A percentile compares a stretch with the other conserved stretches of the same genome.
phyloP scores from a whole-genome alignment of 345 rosid genomes.

The Tarenaya hassleriana region DNA sequence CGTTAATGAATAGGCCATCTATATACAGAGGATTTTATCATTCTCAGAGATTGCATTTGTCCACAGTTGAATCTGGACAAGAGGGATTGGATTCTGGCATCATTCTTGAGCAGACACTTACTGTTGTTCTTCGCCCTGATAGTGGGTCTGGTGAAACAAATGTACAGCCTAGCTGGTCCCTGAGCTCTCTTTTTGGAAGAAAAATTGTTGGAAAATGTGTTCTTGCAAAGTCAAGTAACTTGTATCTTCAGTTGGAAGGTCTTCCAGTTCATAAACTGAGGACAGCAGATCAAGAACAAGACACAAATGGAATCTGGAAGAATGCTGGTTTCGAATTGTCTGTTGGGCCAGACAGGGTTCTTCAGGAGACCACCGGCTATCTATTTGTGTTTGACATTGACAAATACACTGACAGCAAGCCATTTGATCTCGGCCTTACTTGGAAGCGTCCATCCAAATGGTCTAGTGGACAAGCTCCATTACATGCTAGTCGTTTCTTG shows the following conservation, averaged over 20 bases:
- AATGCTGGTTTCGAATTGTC: constrained; percentile 49
- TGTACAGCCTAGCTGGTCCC: constrained; percentile 77
- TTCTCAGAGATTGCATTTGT: constrained; percentile 76
- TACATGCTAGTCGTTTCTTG: constrained; percentile 70
- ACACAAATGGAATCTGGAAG: constrained; percentile 22
- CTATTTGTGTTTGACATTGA: constrained; percentile 52
- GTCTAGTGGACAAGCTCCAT: constrained; percentile 66
- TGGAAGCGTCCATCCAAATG: constrained; percentile 76
- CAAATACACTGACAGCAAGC: constrained; percentile 44
- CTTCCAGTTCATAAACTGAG: constrained; percentile 36
- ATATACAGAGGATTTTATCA: constrained; percentile 87
- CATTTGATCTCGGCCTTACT: constrained; percentile 61
- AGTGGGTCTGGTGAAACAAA: constrained; percentile 29
- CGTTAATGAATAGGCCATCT: constrained; percentile 84
- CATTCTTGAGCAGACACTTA: constrained; percentile 72
- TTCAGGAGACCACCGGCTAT: constrained; percentile 44
- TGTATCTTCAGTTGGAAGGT: constrained; percentile 68
- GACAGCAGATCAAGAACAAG: constrained; percentile 30
- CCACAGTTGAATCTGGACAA: constrained; percentile 29
- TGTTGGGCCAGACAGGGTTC: constrained; percentile 51
- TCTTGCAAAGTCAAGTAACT: constrained; percentile 68
- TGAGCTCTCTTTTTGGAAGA: constrained; percentile 79
- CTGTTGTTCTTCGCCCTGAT: constrained; percentile 69
- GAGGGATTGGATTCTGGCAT: constrained; percentile 47
- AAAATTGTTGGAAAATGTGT: constrained; percentile 56